phyloP scores from a whole-genome alignment of 371 early-diverging fungal genomes.

The Fennellomyces sp. region DNA sequence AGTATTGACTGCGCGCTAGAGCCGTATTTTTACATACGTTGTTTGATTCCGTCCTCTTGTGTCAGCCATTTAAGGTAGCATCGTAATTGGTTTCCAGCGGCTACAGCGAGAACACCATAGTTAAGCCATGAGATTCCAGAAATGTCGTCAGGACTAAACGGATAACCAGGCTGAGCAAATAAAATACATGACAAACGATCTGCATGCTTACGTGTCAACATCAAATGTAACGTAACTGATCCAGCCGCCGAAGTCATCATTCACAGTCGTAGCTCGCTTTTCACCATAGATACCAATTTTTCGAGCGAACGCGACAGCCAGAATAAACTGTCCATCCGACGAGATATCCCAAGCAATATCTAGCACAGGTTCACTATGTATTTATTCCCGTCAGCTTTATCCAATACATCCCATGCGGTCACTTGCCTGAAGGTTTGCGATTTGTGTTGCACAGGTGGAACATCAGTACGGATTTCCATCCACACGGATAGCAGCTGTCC shows the following conservation, averaged over 20 bases:
- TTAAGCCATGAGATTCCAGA: constrained; percentile 67
- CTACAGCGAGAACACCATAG: constrained; percentile 65
- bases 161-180: neutral
- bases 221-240: constrained; percentile 45
- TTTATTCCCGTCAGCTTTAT: too few relatives aligned
- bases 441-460: constrained; percentile 23
- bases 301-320: constrained; percentile 61
- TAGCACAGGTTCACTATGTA: constrained; percentile 37
- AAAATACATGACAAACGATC: neutral
- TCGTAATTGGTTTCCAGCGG: constrained; percentile 58
- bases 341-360: constrained; percentile 75
- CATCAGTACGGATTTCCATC: constrained; percentile 36
- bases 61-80: constrained; percentile 74
- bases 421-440: constrained; percentile 31
- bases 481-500: constrained; percentile 28
- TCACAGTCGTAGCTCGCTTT: constrained; percentile 31
- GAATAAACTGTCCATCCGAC: constrained; percentile 71
- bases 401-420: neutral
- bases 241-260: constrained; percentile 37
- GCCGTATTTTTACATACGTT: constrained; percentile 24
- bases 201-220: constrained; percentile 37
- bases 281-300: constrained; percentile 58
- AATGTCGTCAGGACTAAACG: constrained; percentile 37
- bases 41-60: constrained; percentile 31
- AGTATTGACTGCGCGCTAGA: neutral